A percentile compares a stretch with the other conserved stretches of the same genome.
Conservation (phyloP, 208 protist genomes). For the Sergeia podlipaevii region DNA sequence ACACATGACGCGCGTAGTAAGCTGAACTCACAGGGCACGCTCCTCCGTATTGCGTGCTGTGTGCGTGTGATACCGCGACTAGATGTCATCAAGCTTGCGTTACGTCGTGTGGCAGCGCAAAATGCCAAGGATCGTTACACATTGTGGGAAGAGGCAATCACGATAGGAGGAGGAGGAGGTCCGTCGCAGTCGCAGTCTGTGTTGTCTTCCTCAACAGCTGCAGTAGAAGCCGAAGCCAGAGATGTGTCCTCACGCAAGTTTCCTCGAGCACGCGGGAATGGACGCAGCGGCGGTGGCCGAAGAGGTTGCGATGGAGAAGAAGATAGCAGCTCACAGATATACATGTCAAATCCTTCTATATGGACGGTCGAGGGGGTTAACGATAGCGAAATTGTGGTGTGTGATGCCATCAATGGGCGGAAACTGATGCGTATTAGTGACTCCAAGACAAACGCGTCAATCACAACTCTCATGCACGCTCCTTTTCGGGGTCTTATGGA, state of each 20-base stretch:
- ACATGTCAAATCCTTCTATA: conserved; percentile 27
- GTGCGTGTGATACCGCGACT: conserved; percentile 62
- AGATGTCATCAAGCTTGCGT: conserved; percentile 40
- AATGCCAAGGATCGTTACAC: conserved; percentile 13
- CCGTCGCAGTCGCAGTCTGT: no score
- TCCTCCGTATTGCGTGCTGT: conserved; percentile 49
- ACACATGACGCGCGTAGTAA: conserved; percentile 31
- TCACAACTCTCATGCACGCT: conserved; percentile 66
- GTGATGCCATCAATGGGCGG: conserved; percentile 41
- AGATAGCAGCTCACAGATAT: conserved; percentile 2
- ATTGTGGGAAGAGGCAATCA: no score
- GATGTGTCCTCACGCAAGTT: not conserved
- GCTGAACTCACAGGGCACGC: conserved; percentile 35
- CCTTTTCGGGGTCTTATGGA: conserved; percentile 80
- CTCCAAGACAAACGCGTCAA: conserved; percentile 59
- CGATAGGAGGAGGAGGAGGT: no score
- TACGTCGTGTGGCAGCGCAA: conserved; percentile 16
- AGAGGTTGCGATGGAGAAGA: not conserved
- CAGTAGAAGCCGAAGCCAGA: not conserved
- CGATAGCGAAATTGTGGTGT: conserved; percentile 52
- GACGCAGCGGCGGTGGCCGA: not conserved
- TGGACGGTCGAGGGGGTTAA: conserved; percentile 51
- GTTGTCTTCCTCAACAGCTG: no score
- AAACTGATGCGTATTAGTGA: conserved; percentile 54
- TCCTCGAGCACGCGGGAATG: not conserved